phyloP scores from a whole-genome alignment of 2,329 filamentous ascomycete genomes.

The Immersiporthe knoxdaviesiana region DNA sequence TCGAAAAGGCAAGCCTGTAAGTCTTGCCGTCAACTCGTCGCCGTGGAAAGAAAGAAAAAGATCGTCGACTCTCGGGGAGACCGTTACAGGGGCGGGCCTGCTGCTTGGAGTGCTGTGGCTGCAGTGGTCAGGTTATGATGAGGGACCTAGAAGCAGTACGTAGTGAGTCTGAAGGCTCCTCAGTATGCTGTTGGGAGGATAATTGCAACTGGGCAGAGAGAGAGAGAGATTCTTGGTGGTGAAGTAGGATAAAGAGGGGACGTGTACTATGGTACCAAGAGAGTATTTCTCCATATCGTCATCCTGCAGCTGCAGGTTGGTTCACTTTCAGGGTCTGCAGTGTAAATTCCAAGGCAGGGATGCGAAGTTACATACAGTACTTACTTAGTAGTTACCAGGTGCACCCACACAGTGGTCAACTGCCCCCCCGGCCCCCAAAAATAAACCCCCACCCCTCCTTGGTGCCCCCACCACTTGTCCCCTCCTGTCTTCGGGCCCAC shows the following conservation, averaged over 20 bases:
- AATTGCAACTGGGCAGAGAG: background rate
- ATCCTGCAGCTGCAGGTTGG: background rate
- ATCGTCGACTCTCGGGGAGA: background rate
- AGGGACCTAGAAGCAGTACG: background rate
- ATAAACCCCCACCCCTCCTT: background rate
- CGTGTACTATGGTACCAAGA: background rate
- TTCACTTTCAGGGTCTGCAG: background rate
- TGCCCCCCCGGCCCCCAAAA: no score
- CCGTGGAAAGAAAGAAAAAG: background rate
- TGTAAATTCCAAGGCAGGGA: background rate
- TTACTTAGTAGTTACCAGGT: no score
- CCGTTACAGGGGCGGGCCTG: background rate
- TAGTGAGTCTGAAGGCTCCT: background rate
- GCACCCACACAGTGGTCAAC: background rate
- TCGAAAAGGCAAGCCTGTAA: background rate
- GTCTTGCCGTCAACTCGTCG: background rate
- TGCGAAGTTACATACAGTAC: background rate
- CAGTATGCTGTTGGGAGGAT: background rate
- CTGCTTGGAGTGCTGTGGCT: background rate
- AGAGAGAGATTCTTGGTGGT: background rate
- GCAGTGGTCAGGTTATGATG: background rate
- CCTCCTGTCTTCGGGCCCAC: background rate
- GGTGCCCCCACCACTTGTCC: no score
- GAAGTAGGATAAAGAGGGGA: background rate
- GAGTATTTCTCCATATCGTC: background rate